Base-by-base conservation (phyloP, 352 stramenopile genomes). In the Pythium rhizo-oryzae region DNA sequence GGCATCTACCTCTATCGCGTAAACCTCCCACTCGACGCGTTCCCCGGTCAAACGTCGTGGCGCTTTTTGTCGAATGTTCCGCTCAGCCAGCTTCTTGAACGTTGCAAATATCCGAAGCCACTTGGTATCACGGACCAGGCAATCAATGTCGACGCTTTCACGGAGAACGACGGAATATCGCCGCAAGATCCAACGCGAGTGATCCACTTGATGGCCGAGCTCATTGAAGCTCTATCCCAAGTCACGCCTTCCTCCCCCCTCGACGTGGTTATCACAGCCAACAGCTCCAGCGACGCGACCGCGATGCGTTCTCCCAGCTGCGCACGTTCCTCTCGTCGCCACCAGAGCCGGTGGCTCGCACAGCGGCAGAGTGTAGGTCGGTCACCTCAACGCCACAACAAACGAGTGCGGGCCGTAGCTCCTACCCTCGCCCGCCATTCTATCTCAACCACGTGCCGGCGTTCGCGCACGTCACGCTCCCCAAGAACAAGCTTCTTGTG, bases 201-300 rank as follows among this genome's bases (percentile, higher is more conserved):
- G 46, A 28, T 52, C 46, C 46, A 52, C 46, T 52, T 52, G 46
- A 52, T 52, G 7, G 46, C 46, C 46, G 46, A 52, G 46, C 24
- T 52, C 46, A 28, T 52, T 13, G n/a, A 52, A 30, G 46, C n/a
- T n/a, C n/a, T n/a, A n/a, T n/a, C n/a, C n/a, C n/a, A n/a, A n/a
- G n/a, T n/a, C n/a, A n/a, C n/a, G n/a, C n/a, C n/a, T n/a, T n/a
- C n/a, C n/a, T n/a, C n/a, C n/a, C n/a, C n/a, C n/a, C n/a, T n/a
- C n/a, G n/a, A n/a, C n/a, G n/a, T n/a, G n/a, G n/a, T n/a, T n/a
- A n/a, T 49, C 11, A 8, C 43, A 23, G 43, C 16, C 6, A 21
- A 18, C 43, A 23, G 43, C 43, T 18, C 23, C 1, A n/a, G 15
- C 15, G 9, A 49, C 11, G 7, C 12, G 43, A 49, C 16, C 46